Conservation (phyloP, 352 stramenopile genomes). For the Globisporangium alternatum region DNA sequence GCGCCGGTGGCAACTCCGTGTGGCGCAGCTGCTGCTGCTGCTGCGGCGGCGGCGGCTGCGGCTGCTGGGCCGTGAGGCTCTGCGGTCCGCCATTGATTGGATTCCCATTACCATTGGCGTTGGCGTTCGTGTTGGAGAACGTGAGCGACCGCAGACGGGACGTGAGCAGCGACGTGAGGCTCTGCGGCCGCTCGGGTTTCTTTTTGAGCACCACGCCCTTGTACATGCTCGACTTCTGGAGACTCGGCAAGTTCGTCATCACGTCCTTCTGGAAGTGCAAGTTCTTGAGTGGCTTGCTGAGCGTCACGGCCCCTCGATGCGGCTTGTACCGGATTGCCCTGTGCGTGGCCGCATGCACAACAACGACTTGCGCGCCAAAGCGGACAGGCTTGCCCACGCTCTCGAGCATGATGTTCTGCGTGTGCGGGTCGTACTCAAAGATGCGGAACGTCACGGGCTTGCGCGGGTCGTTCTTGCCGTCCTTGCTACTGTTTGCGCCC, state of each 20-base stretch:
- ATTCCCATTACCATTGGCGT: neutral
- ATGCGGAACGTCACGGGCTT: constrained; percentile 64
- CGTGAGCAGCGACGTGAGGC: constrained; percentile 13
- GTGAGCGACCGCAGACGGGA: constrained; percentile 14
- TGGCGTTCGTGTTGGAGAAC: neutral
- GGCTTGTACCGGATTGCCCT: constrained; percentile 61
- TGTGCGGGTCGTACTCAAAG: constrained; percentile 59
- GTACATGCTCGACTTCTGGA: constrained; percentile 41
- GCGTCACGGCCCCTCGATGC: constrained; percentile 59
- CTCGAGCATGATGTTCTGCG: constrained; percentile 44
- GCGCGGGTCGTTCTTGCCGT: constrained; percentile 12
- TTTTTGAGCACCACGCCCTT: constrained; percentile 13
- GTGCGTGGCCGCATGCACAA: constrained; percentile 61
- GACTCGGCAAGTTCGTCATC: constrained; percentile 37
- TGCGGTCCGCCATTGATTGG: neutral
- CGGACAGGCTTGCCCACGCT: constrained; percentile 56
- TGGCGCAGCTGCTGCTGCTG: constrained; percentile 6
- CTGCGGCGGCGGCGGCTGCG: too few relatives aligned
- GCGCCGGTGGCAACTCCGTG: constrained; percentile 10
- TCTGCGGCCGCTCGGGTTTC: constrained; percentile 8
- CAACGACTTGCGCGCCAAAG: constrained; percentile 48
- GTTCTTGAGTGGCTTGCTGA: constrained; percentile 65
- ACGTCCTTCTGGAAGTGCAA: constrained; percentile 62
- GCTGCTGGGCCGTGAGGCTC: neutral
- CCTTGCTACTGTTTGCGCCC: neutral